phyloP scores from a whole-genome alignment of 805 yeast species.

The Ogataea naganishii region DNA sequence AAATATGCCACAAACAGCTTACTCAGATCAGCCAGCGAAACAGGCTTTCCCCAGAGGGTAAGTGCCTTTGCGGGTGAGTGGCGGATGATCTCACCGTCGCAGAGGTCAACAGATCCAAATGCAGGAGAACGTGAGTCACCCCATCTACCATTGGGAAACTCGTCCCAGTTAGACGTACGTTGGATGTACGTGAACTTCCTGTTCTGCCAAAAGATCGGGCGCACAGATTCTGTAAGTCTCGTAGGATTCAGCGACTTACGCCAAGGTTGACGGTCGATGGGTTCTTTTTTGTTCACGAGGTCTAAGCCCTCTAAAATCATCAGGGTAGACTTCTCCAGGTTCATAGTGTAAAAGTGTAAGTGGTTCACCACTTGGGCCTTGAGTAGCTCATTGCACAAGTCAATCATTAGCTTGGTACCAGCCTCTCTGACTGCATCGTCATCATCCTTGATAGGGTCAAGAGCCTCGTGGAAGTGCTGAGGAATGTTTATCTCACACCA shows the following conservation, averaged over 20 bases:
- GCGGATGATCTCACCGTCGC: slow-evolving; percentile 71
- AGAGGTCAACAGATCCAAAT: slow-evolving; percentile 80
- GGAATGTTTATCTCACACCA: slow-evolving; percentile 91
- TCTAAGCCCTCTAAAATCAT: slow-evolving; percentile 77
- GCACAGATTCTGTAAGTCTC: slow-evolving; percentile 70
- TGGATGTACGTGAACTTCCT: slow-evolving; percentile 84
- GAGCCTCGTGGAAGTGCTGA: slow-evolving; percentile 50
- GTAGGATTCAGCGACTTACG: slow-evolving; percentile 78
- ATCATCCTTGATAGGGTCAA: slow-evolving; percentile 83
- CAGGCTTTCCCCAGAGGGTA: slow-evolving; percentile 86
- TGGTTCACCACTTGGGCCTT: slow-evolving; percentile 72
- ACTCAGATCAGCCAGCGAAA: slow-evolving; percentile 47
- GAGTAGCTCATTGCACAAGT: slow-evolving; percentile 69
- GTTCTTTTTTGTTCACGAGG: slow-evolving; percentile 28
- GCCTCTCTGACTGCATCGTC: slow-evolving; percentile 79
- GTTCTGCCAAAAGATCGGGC: slow-evolving; percentile 96
- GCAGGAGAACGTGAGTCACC: slow-evolving; percentile 98
- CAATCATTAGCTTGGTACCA: slow-evolving; percentile 76
- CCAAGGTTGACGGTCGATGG: slow-evolving; percentile 57
- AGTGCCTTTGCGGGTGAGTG: slow-evolving; percentile 74
- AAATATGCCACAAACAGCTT: slow-evolving; percentile 61
- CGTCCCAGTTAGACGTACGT: slow-evolving; percentile 93
- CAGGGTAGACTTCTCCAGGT: slow-evolving; percentile 82
- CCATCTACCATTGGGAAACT: slow-evolving; percentile 98
- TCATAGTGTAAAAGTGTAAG: slow-evolving; percentile 96